These are phyloP conservation scores for Adansonia rubrostipa DNA, from an alignment of 441 rosid genomes.

Conservation along the genomic window DNA sequence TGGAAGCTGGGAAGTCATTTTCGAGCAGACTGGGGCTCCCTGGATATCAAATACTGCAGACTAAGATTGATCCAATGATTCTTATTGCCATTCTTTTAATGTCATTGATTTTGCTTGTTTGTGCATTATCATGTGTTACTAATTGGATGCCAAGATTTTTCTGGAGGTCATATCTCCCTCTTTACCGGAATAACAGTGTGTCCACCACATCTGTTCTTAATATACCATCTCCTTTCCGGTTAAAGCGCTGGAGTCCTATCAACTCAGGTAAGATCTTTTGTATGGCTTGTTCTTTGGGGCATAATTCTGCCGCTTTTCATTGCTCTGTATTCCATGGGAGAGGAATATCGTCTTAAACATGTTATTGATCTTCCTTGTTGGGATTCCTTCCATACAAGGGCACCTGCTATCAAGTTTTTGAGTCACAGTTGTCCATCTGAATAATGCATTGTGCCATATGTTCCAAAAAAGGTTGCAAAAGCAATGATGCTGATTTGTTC, in stretches of 20 bases:
- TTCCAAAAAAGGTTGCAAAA: neutral
- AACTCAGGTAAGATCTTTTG: conserved; percentile 56
- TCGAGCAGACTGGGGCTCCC: conserved; percentile 65
- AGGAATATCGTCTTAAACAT: neutral
- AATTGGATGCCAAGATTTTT: conserved; percentile 73
- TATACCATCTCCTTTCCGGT: conserved; percentile 77
- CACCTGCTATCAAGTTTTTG: neutral
- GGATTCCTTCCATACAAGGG: neutral
- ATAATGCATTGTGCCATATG: neutral
- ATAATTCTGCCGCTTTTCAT: neutral
- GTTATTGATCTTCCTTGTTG: neutral
- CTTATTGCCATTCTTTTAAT: conserved; percentile 58
- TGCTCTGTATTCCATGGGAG: conserved; percentile 13
- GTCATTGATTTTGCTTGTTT: conserved; percentile 74
- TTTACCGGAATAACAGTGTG: conserved; percentile 67
- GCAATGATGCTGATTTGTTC: conserved; percentile 1
- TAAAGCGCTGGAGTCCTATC: conserved; percentile 91
- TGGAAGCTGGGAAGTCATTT: conserved; percentile 84
- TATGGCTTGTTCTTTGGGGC: neutral
- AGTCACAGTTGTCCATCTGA: neutral
- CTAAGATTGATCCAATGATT: conserved; percentile 69
- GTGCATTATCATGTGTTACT: conserved; percentile 71
- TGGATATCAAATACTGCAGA: conserved; percentile 58
- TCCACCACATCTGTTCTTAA: conserved; percentile 70
- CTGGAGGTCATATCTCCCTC: conserved; percentile 77